Evolutionary conservation across 2,329 filamentous ascomycete genomes (phyloP), one percentile per base, ranked within the genome.

Genomic region (Sphaceloma murrayae): DNA sequence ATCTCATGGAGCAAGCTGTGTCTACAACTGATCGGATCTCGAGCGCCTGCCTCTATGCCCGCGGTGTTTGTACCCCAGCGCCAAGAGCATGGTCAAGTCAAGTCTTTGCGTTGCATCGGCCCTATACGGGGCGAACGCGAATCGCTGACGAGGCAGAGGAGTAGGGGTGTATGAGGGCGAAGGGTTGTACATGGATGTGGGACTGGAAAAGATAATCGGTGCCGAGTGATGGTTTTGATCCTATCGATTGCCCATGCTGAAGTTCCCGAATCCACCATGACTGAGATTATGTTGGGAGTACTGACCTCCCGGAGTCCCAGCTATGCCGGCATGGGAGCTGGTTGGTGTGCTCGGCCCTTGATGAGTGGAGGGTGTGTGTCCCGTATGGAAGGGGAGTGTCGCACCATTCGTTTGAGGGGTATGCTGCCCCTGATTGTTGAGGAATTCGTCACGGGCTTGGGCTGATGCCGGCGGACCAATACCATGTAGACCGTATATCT

Each of bases 401-500:
- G 49, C 50, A n/a, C 51, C 53, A 17, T 47, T 48, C n/a, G 13
- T 60, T 57, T 40, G 61, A 59, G 51, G 58, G 57, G 54, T 71
- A 53, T n/a, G 65, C 72, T 56, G 64, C 75, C 68, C 49, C 27
- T 51, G 49, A 32, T 38, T 48, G 14, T 49, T 47, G 2, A 51
- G 46, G 48, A 62, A 63, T 31, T 63, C 60, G n/a, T 63, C 59
- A 9, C 60, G 52, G 22, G 55, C 57, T 26, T 59, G 62, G 82
- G 67, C 77, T 53, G 83, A 73, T 2, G 68, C 68, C 14, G 68
- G 69, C 10, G 66, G 61, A 7, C 65, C 62, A 8, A 72, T 68
- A 21, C 65, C 82, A 43, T 87, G 88, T 7, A 96, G 70, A 8
- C 89, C 89, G 84, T 89, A 96, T 54, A 95, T 87, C 64, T 93